These are phyloP conservation scores for Breynia disticha DNA, from an alignment of 441 rosid genomes.

Conservation along the genomic window DNA sequence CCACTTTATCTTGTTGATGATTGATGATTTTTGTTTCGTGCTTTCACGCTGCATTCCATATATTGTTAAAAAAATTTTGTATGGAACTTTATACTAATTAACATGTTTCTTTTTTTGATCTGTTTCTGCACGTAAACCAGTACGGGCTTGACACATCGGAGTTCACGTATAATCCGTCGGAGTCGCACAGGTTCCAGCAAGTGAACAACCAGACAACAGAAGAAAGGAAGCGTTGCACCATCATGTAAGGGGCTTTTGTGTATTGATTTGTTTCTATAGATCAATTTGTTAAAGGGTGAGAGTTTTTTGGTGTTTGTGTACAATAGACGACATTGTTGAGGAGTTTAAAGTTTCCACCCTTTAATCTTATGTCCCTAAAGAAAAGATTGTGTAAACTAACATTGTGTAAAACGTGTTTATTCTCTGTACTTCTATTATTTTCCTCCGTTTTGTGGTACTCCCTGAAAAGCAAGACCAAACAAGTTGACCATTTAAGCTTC, in stretches of 20 bases:
- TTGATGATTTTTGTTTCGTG: too few species aligned
- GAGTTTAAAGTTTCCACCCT: slow-evolving; percentile 12
- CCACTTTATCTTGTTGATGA: too few species aligned
- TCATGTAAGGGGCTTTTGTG: slow-evolving; percentile 45
- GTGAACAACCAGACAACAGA: slow-evolving; percentile 55
- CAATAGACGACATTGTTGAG: slow-evolving; percentile 20
- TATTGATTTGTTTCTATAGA: slow-evolving; percentile 7
- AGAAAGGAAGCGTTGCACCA: slow-evolving; percentile 83
- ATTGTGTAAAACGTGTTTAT: too few species aligned
- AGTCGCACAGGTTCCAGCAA: slow-evolving; percentile 73
- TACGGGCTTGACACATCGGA: slow-evolving; percentile 92
- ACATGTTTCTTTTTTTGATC: slow-evolving; percentile 9
- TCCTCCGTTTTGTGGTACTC: too few species aligned
- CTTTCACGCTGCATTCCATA: too few species aligned
- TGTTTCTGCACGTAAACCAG: slow-evolving; percentile 29
- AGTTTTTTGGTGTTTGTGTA: slow-evolving; percentile 24
- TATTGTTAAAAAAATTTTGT: not conserved
- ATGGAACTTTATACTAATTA: slow-evolving; percentile 7
- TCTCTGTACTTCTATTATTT: too few species aligned
- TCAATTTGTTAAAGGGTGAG: slow-evolving; percentile 9
- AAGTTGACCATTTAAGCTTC: too few species aligned
- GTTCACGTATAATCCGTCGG: slow-evolving; percentile 92
- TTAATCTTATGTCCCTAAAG: not conserved
- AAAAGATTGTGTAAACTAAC: too few species aligned
- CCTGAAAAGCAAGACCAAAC: too few species aligned